These are phyloP conservation scores for Strobilomyces echinocephalus DNA, from an alignment of 768 basidiomycete genomes.

Conservation along the genomic window DNA sequence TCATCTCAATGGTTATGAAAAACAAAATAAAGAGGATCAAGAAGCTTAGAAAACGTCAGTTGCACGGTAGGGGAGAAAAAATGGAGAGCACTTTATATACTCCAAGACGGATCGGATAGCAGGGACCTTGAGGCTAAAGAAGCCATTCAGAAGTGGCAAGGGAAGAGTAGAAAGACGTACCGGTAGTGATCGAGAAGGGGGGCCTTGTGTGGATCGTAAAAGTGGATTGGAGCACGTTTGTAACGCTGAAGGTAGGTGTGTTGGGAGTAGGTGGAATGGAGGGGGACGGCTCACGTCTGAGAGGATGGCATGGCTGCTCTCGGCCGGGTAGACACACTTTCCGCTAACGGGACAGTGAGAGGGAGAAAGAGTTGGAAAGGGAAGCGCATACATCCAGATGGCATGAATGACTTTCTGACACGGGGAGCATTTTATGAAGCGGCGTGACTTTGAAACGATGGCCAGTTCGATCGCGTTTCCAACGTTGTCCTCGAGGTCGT, in stretches of 20 bases:
- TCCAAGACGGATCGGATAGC: constrained; percentile 87
- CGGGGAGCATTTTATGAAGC: constrained; percentile 84
- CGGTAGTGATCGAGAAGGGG: constrained; percentile 95
- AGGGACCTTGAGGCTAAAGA: constrained; percentile 79
- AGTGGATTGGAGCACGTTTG: constrained; percentile 85
- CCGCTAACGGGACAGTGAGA: constrained; percentile 48
- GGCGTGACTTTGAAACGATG: constrained; percentile 79
- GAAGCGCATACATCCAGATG: constrained; percentile 62
- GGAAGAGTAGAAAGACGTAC: constrained; percentile 35
- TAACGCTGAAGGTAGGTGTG: constrained; percentile 60
- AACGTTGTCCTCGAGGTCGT: constrained; percentile 70
- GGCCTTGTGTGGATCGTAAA: constrained; percentile 92
- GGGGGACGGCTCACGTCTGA: constrained; percentile 61
- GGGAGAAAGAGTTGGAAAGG: background rate
- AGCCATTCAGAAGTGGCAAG: background rate
- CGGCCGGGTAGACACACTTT: constrained; percentile 85
- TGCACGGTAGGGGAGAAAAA: background rate
- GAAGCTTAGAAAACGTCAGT: constrained; percentile 44
- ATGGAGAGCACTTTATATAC: constrained; percentile 63
- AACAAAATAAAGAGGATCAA: constrained; percentile 75
- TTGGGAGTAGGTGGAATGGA: background rate
- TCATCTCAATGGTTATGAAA: constrained; percentile 73
- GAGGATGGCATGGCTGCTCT: constrained; percentile 83
- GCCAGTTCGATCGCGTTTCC: constrained; percentile 94
- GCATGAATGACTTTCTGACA: constrained; percentile 88